Base-by-base conservation (phyloP, 2,329 filamentous ascomycete genomes). In the Onygenales sp. region DNA sequence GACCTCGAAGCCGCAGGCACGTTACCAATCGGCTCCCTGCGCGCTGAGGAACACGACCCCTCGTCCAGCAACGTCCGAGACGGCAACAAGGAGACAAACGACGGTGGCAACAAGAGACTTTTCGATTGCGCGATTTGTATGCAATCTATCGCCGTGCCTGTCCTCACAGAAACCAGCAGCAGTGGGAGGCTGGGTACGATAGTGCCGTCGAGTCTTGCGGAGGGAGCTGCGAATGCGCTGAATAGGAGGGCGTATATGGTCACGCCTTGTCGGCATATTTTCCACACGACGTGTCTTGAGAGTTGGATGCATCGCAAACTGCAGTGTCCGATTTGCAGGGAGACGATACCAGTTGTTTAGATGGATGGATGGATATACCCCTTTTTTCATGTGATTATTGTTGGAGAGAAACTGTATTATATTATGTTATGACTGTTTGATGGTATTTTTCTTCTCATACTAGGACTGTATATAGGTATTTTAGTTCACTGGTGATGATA, bases 51-150 rank as follows among this genome's bases (percentile, higher is more conserved):
- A 56, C 62, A 67, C 37, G 71, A 74, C 43, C 57, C 60, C 27
- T 58, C 69, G 4, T 62, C 67, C 39, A 67, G 62, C 40, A 49
- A 36, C 21, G 2, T n/a, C 4, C 14, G 13, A 14, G 47, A 40
- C 36, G 36, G n/a, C 32, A 36, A 36, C 71, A 68, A 68, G 40
- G 70, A 71, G 48, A 70, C 74, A 56, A 68, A 74, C 52, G 77
- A 74, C 42, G 61, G 64, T 9, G 61, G 64, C 33, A 77, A 81
- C 68, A 79, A 76, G 62, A 78, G 77, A 40, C 65, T 80, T 1
- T 93, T 95, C 56, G 91, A 97, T 72, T 98, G 93, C 69, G 89
- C 91, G 14, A 96, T 98, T 60, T 98, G 93, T 67, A 87, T 92
- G 71, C 90, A 95, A 70, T 79, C 87, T 45, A 83, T 98, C 14